Evolutionary conservation across 306 rosid species (phyloP), one percentile per base, ranked within the genome.

Genomic region (Vicia faba): DNA sequence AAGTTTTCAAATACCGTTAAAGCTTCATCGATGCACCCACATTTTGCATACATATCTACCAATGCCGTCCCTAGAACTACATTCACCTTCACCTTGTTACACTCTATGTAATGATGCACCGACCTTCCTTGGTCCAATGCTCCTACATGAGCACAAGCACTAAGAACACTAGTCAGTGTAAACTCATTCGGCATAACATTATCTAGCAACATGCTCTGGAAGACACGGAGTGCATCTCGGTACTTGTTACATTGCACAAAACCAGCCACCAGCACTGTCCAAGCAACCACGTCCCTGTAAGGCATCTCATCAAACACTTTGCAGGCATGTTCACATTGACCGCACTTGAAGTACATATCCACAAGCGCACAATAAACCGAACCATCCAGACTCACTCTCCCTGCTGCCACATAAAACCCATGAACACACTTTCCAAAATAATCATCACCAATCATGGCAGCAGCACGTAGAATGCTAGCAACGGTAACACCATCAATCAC

Each of bases 41-140:
- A 73, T 74, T 78, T 81, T 65, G 82, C 82, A 65, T 81, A 81
- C 82, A 81, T 73, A 46, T 78, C 80, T 5, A 81, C 62, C 72
- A 81, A 65, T 14, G 85, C 75, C 0, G 82, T 45, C 31, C 80
- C 80, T 26, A 81, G 19, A 11, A 58, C 63, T 45, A 63, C 53
- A 29, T 69, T 81, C 46, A 69, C 11, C 19, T 44, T 25, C n/a
- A 69, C 61, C 25, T 65, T 20, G 2, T 61, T 81, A 8, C 49
- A 7, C 8, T 77, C 79, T 26, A 73, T 59, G 51, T 64, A 73
- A 16, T 19, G 71, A 56, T 76, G 81, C 60, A 80, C 65, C 60
- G 26, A 56, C 76, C 44, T 80, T 56, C 84, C 84, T 56, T 76
- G 82, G 54, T 81, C 85, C 61, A 77, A 66, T 38, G 80, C 77